Evolutionary conservation across 1,284 basidiomycete genomes (phyloP), one percentile per base, ranked within the genome.

Genomic region (Heliocybe sulcata): DNA sequence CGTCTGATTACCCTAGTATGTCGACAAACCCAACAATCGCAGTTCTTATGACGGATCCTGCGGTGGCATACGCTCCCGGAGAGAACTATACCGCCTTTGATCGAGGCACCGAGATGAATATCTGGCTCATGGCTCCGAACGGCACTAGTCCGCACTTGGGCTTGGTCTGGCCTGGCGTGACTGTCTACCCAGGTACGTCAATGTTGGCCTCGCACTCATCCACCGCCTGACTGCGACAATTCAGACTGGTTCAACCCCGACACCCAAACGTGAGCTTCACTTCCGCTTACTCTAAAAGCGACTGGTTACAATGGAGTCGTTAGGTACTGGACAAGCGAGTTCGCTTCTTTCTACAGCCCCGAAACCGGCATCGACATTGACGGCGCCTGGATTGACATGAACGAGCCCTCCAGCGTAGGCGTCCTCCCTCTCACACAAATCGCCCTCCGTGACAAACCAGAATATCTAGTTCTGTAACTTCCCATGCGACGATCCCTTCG

Each of bases 11-110:
- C 20, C 31, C 1, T 19, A 47, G 3, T 9, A 35, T 47, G 20
- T 26, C 45, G 25, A 31, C 38, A 11, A 20, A 47, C 20, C 47
- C 20, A 54, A 52, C 23, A 23, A 35, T 31, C 26, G 49, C 45
- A 85, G 82, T 87, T 23, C 64, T 87, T 48, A 89, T 88, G 85
- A 85, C 83, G 2, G 86, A 90, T 64, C 86, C 87, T n/a, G 85
- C 85, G 2, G 74, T 87, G 0, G 82, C 75, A 0, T 80, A 77
- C 55, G 61, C 76, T 10, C 76, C 80, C 0, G 71, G 69, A 19
- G 66, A 75, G 48, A 72, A 65, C 27, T 87, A 87, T 58, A 73
- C 67, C 1, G 66, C 84, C 0, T 88, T 79, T 59, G 73, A 82
- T 53, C 74, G 79, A 31, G 86, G 86, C 9, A 71, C 75, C 1